phyloP scores from a whole-genome alignment of 2,329 filamentous ascomycete genomes.

The Pestalotiopsis sp. region DNA sequence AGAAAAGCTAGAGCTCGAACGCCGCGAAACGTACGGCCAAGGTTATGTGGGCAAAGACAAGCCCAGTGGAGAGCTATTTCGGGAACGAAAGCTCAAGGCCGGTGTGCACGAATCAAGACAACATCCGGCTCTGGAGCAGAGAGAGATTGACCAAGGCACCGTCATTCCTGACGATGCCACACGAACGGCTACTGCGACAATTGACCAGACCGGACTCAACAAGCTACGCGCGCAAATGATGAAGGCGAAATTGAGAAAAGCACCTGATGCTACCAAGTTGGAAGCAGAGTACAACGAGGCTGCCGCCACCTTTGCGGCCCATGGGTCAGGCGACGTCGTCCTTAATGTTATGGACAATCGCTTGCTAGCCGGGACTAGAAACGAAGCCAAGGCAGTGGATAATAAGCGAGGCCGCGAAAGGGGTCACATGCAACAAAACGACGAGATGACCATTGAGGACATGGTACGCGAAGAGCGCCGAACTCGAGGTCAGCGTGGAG shows the following conservation, averaged over 20 bases:
- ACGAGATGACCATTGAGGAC: conserved; percentile 94
- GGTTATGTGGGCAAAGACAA: conserved; percentile 84
- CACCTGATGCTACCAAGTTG: conserved; percentile 72
- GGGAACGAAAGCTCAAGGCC: conserved; percentile 66
- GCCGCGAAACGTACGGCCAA: conserved; percentile 78
- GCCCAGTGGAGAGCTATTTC: conserved; percentile 82
- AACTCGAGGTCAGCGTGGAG: conserved; percentile 73
- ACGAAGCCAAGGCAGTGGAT: conserved; percentile 75
- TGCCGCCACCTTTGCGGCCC: conserved; percentile 57
- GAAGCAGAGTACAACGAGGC: conserved; percentile 84
- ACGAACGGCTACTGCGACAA: conserved; percentile 45
- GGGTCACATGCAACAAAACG: conserved; percentile 84
- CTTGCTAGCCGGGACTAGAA: conserved; percentile 72
- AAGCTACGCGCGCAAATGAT: conserved; percentile 90
- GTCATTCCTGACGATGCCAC: conserved; percentile 55
- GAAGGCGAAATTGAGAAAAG: conserved; percentile 85
- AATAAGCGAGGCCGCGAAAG: conserved; percentile 83
- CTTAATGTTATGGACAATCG: conserved; percentile 87
- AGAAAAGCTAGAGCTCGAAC: conserved; percentile 86
- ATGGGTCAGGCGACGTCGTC: conserved; percentile 70
- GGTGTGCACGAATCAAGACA: conserved; percentile 41
- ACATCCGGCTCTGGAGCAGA: conserved; percentile 27
- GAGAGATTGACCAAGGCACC: conserved; percentile 51
- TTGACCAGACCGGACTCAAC: conserved; percentile 83
- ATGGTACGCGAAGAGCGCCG: conserved; percentile 95